These are phyloP conservation scores for Paecilomyces fulvus DNA, from an alignment of 2,329 filamentous ascomycete genomes.

Conservation along the genomic window DNA sequence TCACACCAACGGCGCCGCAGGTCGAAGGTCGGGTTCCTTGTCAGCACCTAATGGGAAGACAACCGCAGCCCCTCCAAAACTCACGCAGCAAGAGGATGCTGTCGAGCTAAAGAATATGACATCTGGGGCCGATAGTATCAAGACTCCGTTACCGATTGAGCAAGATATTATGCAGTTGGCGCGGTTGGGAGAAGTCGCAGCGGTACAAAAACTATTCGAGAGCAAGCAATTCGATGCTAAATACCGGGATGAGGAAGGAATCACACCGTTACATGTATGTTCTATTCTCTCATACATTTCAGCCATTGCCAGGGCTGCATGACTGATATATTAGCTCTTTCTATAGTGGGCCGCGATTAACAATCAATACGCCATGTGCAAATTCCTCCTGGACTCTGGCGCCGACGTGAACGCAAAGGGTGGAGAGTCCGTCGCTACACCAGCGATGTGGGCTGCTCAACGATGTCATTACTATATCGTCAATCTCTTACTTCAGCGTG, in stretches of 20 bases:
- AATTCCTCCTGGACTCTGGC: slow-evolving; percentile 77
- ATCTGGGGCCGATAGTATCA: slow-evolving; percentile 20
- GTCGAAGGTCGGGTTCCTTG: slow-evolving; percentile 15
- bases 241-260: slow-evolving; percentile 82
- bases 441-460: slow-evolving; percentile 94
- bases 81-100: slow-evolving; percentile 20
- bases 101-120: slow-evolving; percentile 34
- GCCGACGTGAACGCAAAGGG: slow-evolving; percentile 93
- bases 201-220: slow-evolving; percentile 85
- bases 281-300: slow-evolving; percentile 1
- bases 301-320: background rate
- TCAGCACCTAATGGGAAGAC: slow-evolving; percentile 22
- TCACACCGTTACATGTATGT: slow-evolving; percentile 81
- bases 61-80: slow-evolving; percentile 22
- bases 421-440: slow-evolving; percentile 87
- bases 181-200: slow-evolving; percentile 72
- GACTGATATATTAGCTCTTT: slow-evolving; percentile 9
- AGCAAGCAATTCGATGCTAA: slow-evolving; percentile 71
- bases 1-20: slow-evolving; percentile 14
- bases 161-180: slow-evolving; percentile 95
- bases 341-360: slow-evolving; percentile 95
- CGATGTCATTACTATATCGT: slow-evolving; percentile 95
- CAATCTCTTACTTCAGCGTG: slow-evolving; percentile 80
- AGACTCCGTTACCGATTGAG: slow-evolving; percentile 39
- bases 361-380: slow-evolving; percentile 95